phyloP scores from a whole-genome alignment of 306 rosid genomes.

The Begonia loranthoides region DNA sequence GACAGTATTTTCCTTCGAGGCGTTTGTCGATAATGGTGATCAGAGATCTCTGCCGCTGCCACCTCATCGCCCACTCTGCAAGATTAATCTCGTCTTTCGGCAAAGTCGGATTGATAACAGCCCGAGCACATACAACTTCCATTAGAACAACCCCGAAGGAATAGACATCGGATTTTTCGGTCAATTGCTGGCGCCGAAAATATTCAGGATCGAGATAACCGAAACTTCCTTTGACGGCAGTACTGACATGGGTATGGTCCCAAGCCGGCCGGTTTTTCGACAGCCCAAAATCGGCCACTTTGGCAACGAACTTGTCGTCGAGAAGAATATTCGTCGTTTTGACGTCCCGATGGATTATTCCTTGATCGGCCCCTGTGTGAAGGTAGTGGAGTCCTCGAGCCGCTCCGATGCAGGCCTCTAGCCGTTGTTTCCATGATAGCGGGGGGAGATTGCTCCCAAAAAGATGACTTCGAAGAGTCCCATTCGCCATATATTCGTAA shows the following conservation, averaged over 20 bases:
- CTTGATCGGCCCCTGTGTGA: slow-evolving; percentile 85
- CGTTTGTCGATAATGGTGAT: slow-evolving; percentile 47
- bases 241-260: slow-evolving; percentile 91
- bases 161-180: slow-evolving; percentile 92
- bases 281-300: slow-evolving; percentile 90
- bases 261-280: slow-evolving; percentile 83
- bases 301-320: slow-evolving; percentile 75
- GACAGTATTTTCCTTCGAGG: slow-evolving; percentile 42
- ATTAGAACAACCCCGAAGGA: slow-evolving; percentile 87
- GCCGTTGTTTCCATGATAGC: slow-evolving; percentile 69
- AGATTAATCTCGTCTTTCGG: slow-evolving; percentile 91
- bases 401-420: slow-evolving; percentile 86
- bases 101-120: slow-evolving; percentile 84
- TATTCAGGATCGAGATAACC: slow-evolving; percentile 96
- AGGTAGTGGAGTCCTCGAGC: slow-evolving; percentile 96
- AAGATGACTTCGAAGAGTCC: slow-evolving; percentile 88
- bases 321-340: slow-evolving; percentile 88
- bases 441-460: slow-evolving; percentile 76
- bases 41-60: slow-evolving; percentile 64
- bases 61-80: slow-evolving; percentile 94
- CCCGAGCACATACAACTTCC: slow-evolving; percentile 82
- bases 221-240: slow-evolving; percentile 96
- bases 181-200: slow-evolving; percentile 78
- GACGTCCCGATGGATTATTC: slow-evolving; percentile 91
- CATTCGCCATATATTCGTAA: slow-evolving; percentile 90